Conservation (phyloP, 1,139 yeast genomes). For the Kurtzmaniella quercitrusa region DNA sequence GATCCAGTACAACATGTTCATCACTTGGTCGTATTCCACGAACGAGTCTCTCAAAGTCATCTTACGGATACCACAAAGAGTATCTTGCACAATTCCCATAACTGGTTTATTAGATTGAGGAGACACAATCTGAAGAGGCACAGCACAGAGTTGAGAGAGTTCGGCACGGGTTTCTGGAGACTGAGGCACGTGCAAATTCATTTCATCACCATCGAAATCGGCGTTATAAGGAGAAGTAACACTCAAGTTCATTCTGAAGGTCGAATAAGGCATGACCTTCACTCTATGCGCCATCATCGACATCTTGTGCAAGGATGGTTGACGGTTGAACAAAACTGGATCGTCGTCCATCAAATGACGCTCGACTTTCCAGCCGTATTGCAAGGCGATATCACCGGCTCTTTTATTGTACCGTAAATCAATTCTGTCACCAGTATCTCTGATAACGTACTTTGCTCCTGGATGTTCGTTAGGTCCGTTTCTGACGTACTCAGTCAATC, state of each 20-base stretch:
- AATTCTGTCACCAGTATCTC: constrained; percentile 98
- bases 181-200: constrained; percentile 99
- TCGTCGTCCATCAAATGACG: constrained; percentile 97
- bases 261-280: constrained; percentile 97
- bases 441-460: constrained; percentile 96
- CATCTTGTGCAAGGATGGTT: constrained; percentile 98
- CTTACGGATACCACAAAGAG: constrained; percentile 94
- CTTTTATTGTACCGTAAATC: constrained; percentile 95
- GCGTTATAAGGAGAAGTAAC: constrained; percentile 99
- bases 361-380: constrained; percentile 98
- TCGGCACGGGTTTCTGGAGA: constrained; percentile 98
- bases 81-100: constrained; percentile 99
- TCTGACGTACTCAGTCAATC: constrained; percentile 85
- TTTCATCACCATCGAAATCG: constrained; percentile 99
- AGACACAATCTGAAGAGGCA: constrained; percentile 94
- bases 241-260: constrained; percentile 92
- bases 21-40: constrained; percentile 87
- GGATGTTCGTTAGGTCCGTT: constrained; percentile 99
- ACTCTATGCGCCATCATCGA: constrained; percentile 99
- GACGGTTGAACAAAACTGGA: constrained; percentile 97
- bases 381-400: constrained; percentile 96
- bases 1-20: constrained; percentile 96
- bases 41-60: constrained; percentile 89
- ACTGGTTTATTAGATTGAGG: constrained; percentile 99
- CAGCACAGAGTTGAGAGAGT: constrained; percentile 90